Evolutionary conservation across 225 moss, liverwort and hornwort species (phyloP), one percentile per base, ranked within the genome.

Genomic region (Ulota crispa): DNA sequence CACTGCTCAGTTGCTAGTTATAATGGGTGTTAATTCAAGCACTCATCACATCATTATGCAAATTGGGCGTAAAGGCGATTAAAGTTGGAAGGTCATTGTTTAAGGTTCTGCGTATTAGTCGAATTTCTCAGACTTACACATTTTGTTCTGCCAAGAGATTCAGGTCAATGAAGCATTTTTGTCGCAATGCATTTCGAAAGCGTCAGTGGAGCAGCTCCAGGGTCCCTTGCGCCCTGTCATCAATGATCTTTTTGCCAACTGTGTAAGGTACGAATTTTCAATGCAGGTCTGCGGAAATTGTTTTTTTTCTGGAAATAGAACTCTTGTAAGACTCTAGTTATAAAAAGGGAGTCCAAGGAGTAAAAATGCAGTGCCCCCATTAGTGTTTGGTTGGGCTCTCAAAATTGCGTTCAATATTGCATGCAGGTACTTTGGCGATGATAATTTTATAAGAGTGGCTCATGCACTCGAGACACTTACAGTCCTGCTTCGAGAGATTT

Each of bases 371-470:
- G 24, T 56, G 27, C 20, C 84, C 50, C 50, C 32, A 9, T 21
- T 53, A 59, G 41, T 75, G 21, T 75, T 36, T 56, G 27, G 26
- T 45, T 68, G 73, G 52, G 39, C 10, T 59, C 59, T 81, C 26
- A 16, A 84, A 64, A 14, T 19, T 11, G 47, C 64, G 34, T 71
- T 69, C 64, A 71, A 75, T 28, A 26, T 53, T 78, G 41, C 54
- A 37, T 79, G 85, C 92, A 96, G 94, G 76, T 96, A 96, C 70
- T 87, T 96, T 78, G 81, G 89, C 79, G 96, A 96, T 92, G 96
- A 91, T 64, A 96, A 96, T 79, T 96, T 93, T 78, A 94, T 96
- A 47, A 86, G 96, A 89, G 92, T 96, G 78, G 96, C 94, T 72
- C 96, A 96, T 90, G 93, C 96, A 70, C 94, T 96, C 42, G 92